Conservation (phyloP, 2,329 filamentous ascomycete species). For the Neophaeococcomyces mojaviensis region DNA sequence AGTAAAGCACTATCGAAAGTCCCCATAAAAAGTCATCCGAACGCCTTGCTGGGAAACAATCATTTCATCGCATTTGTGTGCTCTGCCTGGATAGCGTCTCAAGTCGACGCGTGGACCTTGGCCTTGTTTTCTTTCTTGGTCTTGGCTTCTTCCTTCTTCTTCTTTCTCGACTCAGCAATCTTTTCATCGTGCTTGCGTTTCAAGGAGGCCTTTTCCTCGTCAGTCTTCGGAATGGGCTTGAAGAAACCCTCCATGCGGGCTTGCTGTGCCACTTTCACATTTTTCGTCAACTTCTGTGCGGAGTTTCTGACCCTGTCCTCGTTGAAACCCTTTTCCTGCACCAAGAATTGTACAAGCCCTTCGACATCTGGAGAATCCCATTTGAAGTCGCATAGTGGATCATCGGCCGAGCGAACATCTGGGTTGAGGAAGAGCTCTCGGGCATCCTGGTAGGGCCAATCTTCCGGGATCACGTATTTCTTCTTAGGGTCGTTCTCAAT, state of each 20-base stretch:
- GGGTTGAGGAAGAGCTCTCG: slow-evolving; percentile 86
- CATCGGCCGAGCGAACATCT: slow-evolving; percentile 74
- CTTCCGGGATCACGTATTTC: slow-evolving; percentile 82
- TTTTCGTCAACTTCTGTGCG: slow-evolving; percentile 75
- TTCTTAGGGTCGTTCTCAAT: slow-evolving; percentile 69
- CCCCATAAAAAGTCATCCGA: slow-evolving; percentile 5
- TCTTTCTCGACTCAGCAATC: slow-evolving; percentile 88
- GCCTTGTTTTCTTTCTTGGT: slow-evolving; percentile 87
- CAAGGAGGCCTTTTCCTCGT: slow-evolving; percentile 71
- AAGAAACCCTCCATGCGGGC: slow-evolving; percentile 92
- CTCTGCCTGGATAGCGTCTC: slow-evolving; percentile 7
- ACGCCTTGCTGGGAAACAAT: slow-evolving; percentile 14
- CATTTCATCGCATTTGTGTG: neutral
- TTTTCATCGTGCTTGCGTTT: slow-evolving; percentile 95
- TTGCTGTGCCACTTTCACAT: slow-evolving; percentile 84
- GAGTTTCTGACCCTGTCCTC: slow-evolving; percentile 83
- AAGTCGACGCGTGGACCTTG: slow-evolving; percentile 65
- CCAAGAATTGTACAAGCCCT: slow-evolving; percentile 80
- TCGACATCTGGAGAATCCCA: slow-evolving; percentile 93
- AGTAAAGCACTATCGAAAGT: too few relatives aligned
- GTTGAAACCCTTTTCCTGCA: slow-evolving; percentile 91
- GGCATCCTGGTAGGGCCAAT: slow-evolving; percentile 92
- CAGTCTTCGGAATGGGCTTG: slow-evolving; percentile 82
- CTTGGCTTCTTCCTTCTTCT: slow-evolving; percentile 87
- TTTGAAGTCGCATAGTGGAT: slow-evolving; percentile 89